A percentile compares a stretch with the other conserved stretches of the same genome.
Evolutionary conservation across 805 yeast genomes (phyloP).

Genomic region (Starmera pachycereana): DNA sequence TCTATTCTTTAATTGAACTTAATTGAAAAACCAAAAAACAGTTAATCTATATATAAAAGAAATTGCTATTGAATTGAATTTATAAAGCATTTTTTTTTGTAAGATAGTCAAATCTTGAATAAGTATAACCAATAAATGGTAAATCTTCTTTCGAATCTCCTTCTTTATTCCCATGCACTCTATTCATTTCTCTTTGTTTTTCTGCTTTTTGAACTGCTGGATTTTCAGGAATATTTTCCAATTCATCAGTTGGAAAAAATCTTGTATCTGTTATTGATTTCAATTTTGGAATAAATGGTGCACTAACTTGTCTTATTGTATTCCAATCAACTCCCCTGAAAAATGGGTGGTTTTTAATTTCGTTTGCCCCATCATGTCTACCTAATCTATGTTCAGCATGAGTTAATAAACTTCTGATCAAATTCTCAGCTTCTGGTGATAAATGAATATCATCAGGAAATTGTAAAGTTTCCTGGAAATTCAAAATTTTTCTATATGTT

Average conservation of each 20-base stretch:
- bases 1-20: too few species aligned
- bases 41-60: not conserved
- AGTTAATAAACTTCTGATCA: constrained; percentile 79
- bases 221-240: constrained; percentile 88
- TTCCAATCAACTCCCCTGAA: constrained; percentile 84
- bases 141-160: constrained; percentile 69
- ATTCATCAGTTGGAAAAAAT: constrained; percentile 95
- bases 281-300: constrained; percentile 93
- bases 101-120: constrained; percentile 85
- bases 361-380: constrained; percentile 50
- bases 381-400: constrained; percentile 75
- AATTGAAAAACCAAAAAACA: too few species aligned
- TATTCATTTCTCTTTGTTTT: constrained; percentile 46
- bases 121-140: constrained; percentile 96
- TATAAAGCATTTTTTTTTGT: constrained; percentile 56
- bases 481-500: constrained; percentile 84
- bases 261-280: constrained; percentile 91
- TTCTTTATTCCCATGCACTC: constrained; percentile 29
- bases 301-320: constrained; percentile 55
- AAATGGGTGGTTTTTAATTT: constrained; percentile 64
- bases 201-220: constrained; percentile 66
- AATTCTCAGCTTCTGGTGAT: constrained; percentile 88
- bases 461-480: constrained; percentile 78
- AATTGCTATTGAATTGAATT: too few species aligned
- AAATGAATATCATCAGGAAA: constrained; percentile 83